Percentiles rank a stretch among this genome's conserved stretches.
Conservation (phyloP, 306 rosid species). For the Citrullus mucosospermus region DNA sequence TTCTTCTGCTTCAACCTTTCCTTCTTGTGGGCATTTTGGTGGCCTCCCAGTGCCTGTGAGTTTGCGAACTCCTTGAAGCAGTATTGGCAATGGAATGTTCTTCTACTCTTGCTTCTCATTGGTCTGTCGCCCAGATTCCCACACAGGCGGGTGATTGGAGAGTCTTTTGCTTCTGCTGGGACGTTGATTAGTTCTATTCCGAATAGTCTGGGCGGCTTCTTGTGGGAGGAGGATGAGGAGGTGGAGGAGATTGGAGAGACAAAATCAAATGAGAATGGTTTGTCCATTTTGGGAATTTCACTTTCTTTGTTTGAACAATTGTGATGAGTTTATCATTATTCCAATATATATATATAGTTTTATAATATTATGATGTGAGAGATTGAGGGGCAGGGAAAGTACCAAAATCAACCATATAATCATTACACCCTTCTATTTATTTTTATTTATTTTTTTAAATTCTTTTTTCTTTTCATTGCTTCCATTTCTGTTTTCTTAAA, state of each 20-base stretch:
- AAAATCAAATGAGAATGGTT: background rate
- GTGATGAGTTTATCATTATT: no score
- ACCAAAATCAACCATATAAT: no score
- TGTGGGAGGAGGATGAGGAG: background rate
- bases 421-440: no score
- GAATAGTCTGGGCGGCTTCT: constrained; percentile 34
- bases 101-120: constrained; percentile 13
- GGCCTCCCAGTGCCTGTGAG: constrained; percentile 92
- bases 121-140: constrained; percentile 45
- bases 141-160: constrained; percentile 28
- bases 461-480: no score
- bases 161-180: background rate
- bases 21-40: constrained; percentile 93
- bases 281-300: background rate
- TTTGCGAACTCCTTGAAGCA: constrained; percentile 77
- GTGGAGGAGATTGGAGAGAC: background rate
- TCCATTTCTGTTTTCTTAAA: no score
- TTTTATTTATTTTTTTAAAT: no score
- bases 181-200: constrained; percentile 65
- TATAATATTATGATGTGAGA: no score
- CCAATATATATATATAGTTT: no score
- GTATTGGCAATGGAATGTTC: constrained; percentile 63
- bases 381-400: no score
- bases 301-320: no score
- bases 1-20: constrained; percentile 88